Evolutionary conservation across 2,329 filamentous ascomycete species (phyloP), one percentile per base, ranked within the genome.

Genomic region (Penicillium sp.): DNA sequence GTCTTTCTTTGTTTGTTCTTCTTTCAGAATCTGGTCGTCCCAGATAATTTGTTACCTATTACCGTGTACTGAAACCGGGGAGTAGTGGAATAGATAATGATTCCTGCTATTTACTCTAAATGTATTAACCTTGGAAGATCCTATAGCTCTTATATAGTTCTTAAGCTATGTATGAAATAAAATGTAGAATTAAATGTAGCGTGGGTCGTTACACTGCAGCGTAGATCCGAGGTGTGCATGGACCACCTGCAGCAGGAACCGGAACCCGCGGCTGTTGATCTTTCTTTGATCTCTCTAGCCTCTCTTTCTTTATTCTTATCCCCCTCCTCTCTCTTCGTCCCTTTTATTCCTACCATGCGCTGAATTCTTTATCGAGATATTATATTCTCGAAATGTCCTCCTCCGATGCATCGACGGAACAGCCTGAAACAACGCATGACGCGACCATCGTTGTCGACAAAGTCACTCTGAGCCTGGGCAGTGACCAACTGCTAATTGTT

Each of bases 391-490:
- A 49, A 44, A 64, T 59, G 55, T 43, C 58, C 38, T 51, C 52
- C 40, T 37, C 52, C 45, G 55, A 57, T 18, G 45, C 59, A 28
- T 59, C 58, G 18, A 54, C 60, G 37, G 63, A 65, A 26, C 62
- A 63, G 40, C 57, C 61, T 42, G 65, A 64, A 32, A 52, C 55
- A 29, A 61, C 66, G 20, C 62, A 64, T 42, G 72, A 73, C 51
- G 64, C 70, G 40, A 78, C 76, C 32, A 67, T 82, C 46, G 63
- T 69, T 40, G 76, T 84, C 14, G 79, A 77, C 56, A 72, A 77
- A 47, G 79, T 78, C 9, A 80, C 76, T 22, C 68, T 86, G 40
- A 83, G 79, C 1, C 68, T 86, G 34, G 77, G 75, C 16, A 77
- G 76, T 1, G 80, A 85, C 57, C 75, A 78, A 24, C 70, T 85